phyloP scores from a whole-genome alignment of 805 yeast species.

The Myxozyma nipponensis region DNA sequence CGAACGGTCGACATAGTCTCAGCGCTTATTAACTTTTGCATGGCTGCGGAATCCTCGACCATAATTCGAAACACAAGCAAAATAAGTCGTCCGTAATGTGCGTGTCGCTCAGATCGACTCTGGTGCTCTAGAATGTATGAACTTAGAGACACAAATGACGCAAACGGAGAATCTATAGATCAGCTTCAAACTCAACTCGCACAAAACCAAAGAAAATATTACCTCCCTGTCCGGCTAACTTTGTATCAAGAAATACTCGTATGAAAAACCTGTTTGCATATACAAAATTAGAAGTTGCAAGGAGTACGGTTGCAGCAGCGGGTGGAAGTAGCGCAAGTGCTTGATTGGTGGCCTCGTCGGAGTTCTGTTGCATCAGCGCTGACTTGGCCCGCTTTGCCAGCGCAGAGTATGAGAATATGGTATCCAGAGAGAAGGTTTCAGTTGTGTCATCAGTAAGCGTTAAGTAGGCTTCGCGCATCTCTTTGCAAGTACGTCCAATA shows the following conservation, averaged over 20 bases:
- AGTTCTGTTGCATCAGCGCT: conserved; percentile 17
- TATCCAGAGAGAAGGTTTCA: conserved; percentile 20
- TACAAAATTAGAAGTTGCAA: conserved; percentile 37
- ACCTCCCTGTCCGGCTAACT: conserved; percentile 18
- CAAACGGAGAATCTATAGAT: conserved; percentile 29
- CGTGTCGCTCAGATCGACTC: conserved; percentile 28
- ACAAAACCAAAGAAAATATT: background rate
- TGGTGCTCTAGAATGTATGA: conserved; percentile 35
- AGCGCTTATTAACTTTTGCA: conserved; percentile 4
- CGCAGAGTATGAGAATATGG: conserved; percentile 13
- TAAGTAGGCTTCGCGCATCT: conserved; percentile 14
- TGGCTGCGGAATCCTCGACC: conserved; percentile 32
- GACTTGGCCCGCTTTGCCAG: conserved; percentile 18
- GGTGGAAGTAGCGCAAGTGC: conserved; percentile 18
- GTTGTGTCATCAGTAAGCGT: conserved; percentile 16
- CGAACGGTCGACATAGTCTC: conserved; percentile 13
- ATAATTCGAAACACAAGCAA: conserved; percentile 35
- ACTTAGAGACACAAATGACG: conserved; percentile 34
- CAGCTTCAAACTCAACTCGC: background rate
- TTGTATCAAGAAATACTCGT: conserved; percentile 31
- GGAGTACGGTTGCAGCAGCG: conserved; percentile 18
- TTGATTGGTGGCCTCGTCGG: conserved; percentile 4
- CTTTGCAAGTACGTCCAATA: conserved; percentile 12
- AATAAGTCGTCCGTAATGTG: conserved; percentile 34
- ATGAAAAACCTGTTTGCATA: conserved; percentile 39